Base-by-base conservation (phyloP, 192 early-diverging fungal genomes). In the Backusella parvicylindrica region DNA sequence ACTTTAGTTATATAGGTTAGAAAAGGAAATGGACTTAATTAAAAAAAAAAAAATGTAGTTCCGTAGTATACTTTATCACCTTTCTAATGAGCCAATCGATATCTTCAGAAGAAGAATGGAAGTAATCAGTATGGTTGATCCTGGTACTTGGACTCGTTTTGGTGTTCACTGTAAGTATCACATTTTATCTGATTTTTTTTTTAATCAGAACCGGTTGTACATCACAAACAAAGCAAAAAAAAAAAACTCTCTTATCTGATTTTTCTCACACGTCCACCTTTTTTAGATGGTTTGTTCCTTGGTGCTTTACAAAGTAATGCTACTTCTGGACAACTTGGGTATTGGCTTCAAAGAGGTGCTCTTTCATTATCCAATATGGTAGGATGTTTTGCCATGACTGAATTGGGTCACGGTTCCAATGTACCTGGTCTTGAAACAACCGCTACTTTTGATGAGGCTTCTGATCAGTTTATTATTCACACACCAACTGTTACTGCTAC, bases 341-440 rank as follows among this genome's bases (percentile, higher is more conserved):
- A 95, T 83, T 97, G 95, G 93, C 88, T 92, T 56, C 87, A 90
- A 40, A 91, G 89, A 85, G 95, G 95, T 31, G 94, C 94, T 9
- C 75, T 96, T 12, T 88, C 92, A 28, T 79, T 96, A 76, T 91
- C 94, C 74, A 91, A 93, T 43, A 87, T 96, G 78, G 84, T 91
- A 2, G 96, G 96, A 35, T 97, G 95, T 85, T 97, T 96, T 79
- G 94, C 91, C 60, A 96, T 96, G 96, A 97, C 96, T 1, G 96
- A 97, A 82, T 77, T 96, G 21, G 94, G 83, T 26, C 92, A 95
- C 40, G 95, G 95, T 1, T 95, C 94, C 30, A 96, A 96, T 75
- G 92, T 96, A 35, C 90, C 92, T 8, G 96, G 93, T n/a, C 84
- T 97, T 9, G 96, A 97, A 74, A 97, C 96, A 36, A 97, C 93